Conservation (phyloP, 441 rosid genomes). For the Codiaeum variegatum region DNA sequence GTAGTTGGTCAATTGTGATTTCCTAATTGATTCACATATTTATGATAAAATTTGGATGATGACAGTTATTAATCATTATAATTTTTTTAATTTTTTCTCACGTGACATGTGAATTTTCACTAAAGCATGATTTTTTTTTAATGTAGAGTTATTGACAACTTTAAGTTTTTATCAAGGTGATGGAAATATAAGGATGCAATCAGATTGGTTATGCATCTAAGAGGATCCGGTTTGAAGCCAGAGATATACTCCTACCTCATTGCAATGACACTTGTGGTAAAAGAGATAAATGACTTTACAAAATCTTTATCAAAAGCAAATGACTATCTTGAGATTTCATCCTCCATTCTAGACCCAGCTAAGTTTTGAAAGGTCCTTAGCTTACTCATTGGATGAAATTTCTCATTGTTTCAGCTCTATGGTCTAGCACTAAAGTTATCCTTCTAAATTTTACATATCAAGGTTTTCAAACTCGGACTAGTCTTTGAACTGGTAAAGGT, state of each 20-base stretch:
- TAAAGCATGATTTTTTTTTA: not conserved
- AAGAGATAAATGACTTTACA: constrained; percentile 76
- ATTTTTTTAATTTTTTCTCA: not conserved
- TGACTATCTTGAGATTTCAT: constrained; percentile 35
- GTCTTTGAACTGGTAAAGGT: too few species aligned
- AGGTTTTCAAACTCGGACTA: too few species aligned
- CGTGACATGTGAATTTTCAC: not conserved
- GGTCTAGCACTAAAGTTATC: not conserved
- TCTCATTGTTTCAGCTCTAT: constrained; percentile 2
- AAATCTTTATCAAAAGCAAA: constrained; percentile 54
- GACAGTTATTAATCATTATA: not conserved
- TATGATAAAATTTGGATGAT: not conserved
- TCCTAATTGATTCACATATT: too few species aligned
- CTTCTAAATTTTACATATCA: too few species aligned
- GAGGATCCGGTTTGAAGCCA: constrained; percentile 71
- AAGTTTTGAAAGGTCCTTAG: constrained; percentile 53
- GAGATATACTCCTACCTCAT: constrained; percentile 77
- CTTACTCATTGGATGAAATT: constrained; percentile 11
- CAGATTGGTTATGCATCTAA: constrained; percentile 56
- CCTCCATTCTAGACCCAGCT: constrained; percentile 40
- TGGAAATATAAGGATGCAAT: constrained; percentile 68
- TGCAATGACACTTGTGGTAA: constrained; percentile 91
- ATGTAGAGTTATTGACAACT: constrained; percentile 9
- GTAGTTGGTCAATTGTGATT: too few species aligned
- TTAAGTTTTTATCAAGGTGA: constrained; percentile 50